Base-by-base conservation (phyloP, 495 filamentous ascomycete species). In the Letharia columbiana region DNA sequence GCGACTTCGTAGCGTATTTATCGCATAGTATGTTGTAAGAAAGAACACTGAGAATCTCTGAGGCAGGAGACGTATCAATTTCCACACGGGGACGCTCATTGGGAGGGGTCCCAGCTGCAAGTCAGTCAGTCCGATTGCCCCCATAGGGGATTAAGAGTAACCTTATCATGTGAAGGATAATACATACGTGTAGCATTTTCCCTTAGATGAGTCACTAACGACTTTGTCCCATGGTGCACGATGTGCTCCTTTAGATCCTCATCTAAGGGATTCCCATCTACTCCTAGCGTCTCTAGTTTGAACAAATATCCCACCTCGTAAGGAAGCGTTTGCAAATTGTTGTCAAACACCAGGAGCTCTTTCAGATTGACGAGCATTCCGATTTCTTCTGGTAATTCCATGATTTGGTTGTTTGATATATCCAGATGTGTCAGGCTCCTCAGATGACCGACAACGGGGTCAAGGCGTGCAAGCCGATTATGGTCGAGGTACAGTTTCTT, bases 1-100 rank as follows among this genome's bases (percentile, higher is more conserved):
- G 84, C 9, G 81, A 79, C 61, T 81, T 81, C 1, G 93, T 97
- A 17, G 92, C 91, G 67, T 90, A 92, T 73, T 90, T 89, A 74
- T 97, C 92, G 75, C 92, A 97, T 6, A 98, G 83, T 40, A 89
- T 96, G 75, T 98, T 98, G 84, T 91, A 97, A 39, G 91, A 94
- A 59, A 96, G 76, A 17, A 94, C 86, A 56, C 89, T 88, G 69
- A 97, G 83, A 54, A 81, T 86, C 62, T 88, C 84, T 37, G 81
- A 69, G n/a, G 72, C 70, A 31, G 77, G 71, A 18, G 80, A 80
- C 28, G 89, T 86, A 68, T 89, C 86, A 18, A 89, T 75, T 57
- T 87, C 80, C 47, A 88, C 80, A 86, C 86, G 89, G 67, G 88
- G 85, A 68, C 87, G 81, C 67, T 87, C 86, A n/a, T 77, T 77